Evolutionary conservation across 495 filamentous ascomycete species (phyloP).

Genomic region (Sphaerosporella brunnea): DNA sequence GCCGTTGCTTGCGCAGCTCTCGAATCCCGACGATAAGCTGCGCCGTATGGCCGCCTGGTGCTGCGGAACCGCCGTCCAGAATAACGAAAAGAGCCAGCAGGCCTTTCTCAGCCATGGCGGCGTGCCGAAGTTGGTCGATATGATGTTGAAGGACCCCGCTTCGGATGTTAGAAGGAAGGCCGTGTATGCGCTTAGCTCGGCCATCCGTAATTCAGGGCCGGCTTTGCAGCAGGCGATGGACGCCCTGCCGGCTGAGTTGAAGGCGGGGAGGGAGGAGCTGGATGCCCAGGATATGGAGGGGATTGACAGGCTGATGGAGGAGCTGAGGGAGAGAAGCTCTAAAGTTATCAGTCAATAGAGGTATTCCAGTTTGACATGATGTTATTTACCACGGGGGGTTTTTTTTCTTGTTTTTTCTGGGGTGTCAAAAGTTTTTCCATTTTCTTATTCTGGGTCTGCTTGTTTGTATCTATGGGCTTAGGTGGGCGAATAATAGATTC

Average conservation of each 20-base stretch:
- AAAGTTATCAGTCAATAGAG: conserved; percentile 13
- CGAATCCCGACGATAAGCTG: conserved; percentile 49
- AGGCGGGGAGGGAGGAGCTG: conserved; percentile 25
- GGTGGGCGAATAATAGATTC: too few relatives aligned
- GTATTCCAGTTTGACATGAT: too few relatives aligned
- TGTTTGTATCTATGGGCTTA: too few relatives aligned
- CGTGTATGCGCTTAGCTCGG: conserved; percentile 67
- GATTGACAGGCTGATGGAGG: conserved; percentile 81
- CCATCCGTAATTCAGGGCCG: conserved; percentile 71
- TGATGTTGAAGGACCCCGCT: conserved; percentile 44
- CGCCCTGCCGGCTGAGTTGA: conserved; percentile 43
- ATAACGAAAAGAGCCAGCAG: conserved; percentile 72
- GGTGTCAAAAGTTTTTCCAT: too few relatives aligned
- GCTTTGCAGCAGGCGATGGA: conserved; percentile 45
- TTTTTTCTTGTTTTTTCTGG: conserved; percentile 8
- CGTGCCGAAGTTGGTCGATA: conserved; percentile 45
- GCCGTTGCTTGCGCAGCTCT: conserved; percentile 51
- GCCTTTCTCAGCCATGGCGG: conserved; percentile 52
- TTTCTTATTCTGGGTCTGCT: too few relatives aligned
- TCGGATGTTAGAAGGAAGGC: conserved; percentile 65
- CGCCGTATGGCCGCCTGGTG: conserved; percentile 79
- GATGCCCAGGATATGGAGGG: conserved; percentile 62
- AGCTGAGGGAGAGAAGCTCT: conserved; percentile 33
- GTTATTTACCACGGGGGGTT: neutral
- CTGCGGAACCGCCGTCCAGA: conserved; percentile 84